phyloP scores from a whole-genome alignment of 2,329 filamentous ascomycete genomes.

The Cercospora beticola region DNA sequence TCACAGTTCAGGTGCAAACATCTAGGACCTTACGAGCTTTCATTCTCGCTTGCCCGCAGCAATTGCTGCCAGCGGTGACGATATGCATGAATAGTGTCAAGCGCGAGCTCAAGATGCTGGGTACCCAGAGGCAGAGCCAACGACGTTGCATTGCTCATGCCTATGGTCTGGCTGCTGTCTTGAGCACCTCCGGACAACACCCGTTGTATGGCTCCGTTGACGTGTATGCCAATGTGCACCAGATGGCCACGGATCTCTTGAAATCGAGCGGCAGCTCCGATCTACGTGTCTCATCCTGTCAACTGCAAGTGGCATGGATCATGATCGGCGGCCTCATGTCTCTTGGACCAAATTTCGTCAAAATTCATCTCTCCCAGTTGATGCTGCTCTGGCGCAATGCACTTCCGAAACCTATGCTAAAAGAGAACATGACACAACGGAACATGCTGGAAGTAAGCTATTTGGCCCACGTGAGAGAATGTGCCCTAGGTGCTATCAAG shows the following conservation, averaged over 20 bases:
- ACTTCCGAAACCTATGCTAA: conserved; percentile 87
- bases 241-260: conserved; percentile 85
- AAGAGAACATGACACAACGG: conserved; percentile 81
- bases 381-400: conserved; percentile 97
- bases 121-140: conserved; percentile 72
- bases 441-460: conserved; percentile 89
- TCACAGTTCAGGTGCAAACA: conserved; percentile 89
- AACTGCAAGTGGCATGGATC: conserved; percentile 97
- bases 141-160: conserved; percentile 86
- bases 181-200: conserved; percentile 84
- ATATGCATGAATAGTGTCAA: conserved; percentile 96
- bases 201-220: conserved; percentile 94
- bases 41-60: conserved; percentile 86
- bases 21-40: conserved; percentile 84
- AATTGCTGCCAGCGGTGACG: conserved; percentile 84
- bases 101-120: conserved; percentile 77
- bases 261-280: conserved; percentile 93
- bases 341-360: conserved; percentile 94
- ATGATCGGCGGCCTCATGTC: conserved; percentile 96
- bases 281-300: conserved; percentile 83
- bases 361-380: conserved; percentile 93
- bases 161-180: conserved; percentile 82
- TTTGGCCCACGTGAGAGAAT: conserved; percentile 90
- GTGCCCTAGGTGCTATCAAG: conserved; percentile 84
- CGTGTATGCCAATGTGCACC: conserved; percentile 86